Base-by-base conservation (phyloP, 306 rosid species). In the Hylodesmum podocarpum region DNA sequence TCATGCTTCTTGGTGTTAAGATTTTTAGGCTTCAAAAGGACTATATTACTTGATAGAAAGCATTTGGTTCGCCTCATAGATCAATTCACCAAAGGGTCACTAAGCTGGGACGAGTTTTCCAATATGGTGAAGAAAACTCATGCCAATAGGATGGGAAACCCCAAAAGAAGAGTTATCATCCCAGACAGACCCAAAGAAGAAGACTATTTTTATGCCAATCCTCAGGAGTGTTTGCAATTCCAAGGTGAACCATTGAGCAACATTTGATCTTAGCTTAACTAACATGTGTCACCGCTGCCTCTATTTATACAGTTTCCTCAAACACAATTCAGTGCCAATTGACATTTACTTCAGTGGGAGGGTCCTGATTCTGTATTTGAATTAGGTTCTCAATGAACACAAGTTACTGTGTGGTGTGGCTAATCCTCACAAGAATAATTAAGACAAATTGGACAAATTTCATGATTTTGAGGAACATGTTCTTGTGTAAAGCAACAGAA, bases 201-300 rank as follows among this genome's bases (percentile, higher is more conserved):
- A 83, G 99, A 92, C 74, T 88, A 95, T 70, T 95, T 95, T 82
- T 92, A 92, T 74, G 69, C 98, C 34, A 95, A 95, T 70, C 99
- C 98, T 7, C 82, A 87, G 16, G 99, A 95, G 70, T 95, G 99
- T 74, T 83, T 92, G 50, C 87, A 86, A 80, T 50, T 83, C 59
- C 83, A 81, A 77, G 96, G 87, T 78, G 89, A 81, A 50, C 86
- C 85, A 71, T 66, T 84, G 78, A 79, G 83, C 81, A 82, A 65
- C 85, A 44, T 78, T 57, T 86, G 79, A 86, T 76, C 73, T 41
- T 59, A 18, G 24, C 72, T 47, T 41, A 34, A 18, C 39, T 58
- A 39, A 40, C 47, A 18, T 15, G 2, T 37, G 76, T 16, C 55
- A 7, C 50, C 61, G 16, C 27, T 47, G 8, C 50, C 61, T 34